Evolutionary conservation across 768 basidiomycete species (phyloP), one percentile per base, ranked within the genome.

Genomic region (Tulasnella sp.): DNA sequence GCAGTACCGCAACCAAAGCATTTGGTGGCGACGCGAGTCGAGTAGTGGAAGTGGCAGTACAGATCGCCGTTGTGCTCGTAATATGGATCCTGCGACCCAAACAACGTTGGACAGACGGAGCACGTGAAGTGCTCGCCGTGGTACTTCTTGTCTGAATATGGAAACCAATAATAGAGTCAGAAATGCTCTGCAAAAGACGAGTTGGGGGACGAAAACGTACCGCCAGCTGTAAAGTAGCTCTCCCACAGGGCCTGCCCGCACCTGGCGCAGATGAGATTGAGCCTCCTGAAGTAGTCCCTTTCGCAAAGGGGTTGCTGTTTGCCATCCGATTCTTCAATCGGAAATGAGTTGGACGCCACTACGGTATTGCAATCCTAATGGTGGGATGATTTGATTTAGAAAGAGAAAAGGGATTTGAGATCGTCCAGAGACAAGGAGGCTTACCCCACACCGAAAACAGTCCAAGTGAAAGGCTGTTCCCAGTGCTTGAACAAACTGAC

Each of bases 81-180:
- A 87, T 99, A 99, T 76, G 96, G 98, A 87, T 99, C 98, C 85
- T 97, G 95, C 5, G 97, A 96, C 8, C 98, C 97, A 84, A 99
- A 99, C 58, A 98, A 90, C 20, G 94, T 97, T 73, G 97, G 91
- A 87, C 98, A 99, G 80, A 97, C 92, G 5, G 96, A 97, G 88
- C 98, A 99, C 74, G 97, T 98, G 86, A 99, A 99, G 86, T 99
- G 98, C 87, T 99, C 98, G 83, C 99, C 97, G 86, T 99, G 97
- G 87, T 93, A 99, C 87, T 99, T 99, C 89, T 96, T 96, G 88
- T 94, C 97, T 98, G 46, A 22, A 40, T 9, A 24, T 64, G 34
- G 37, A 12, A 22, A n/a, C n/a, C 28, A 72, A 31, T 69, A 77
- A 46, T 11, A 12, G 50, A 80, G 69, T 58, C 31, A 81, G 24